Base-by-base conservation (phyloP, 2,329 filamentous ascomycete species). In the Thermoascus crustaceus region DNA sequence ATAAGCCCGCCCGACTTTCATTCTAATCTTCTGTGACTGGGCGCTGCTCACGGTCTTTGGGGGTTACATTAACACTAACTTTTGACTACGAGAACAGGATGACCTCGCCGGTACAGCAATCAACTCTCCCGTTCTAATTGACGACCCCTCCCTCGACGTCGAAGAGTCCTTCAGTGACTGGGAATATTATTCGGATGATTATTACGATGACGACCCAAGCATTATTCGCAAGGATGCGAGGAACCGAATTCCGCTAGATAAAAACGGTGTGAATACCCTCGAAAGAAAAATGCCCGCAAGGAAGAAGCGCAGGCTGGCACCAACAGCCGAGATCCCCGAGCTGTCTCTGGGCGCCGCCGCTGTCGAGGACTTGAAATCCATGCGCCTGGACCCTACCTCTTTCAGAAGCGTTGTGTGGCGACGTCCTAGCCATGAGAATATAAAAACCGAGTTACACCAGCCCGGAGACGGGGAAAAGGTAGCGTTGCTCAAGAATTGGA, bases 161-260 rank as follows among this genome's bases (percentile, higher is more conserved):
- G 52, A 58, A 34, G 62, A 65, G 8, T 59, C 56, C 30, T 63
- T 54, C 46, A 63, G 59, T 33, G 66, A 68, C 42, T 67, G 63
- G 61, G 63, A 66, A 30, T 64, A 66, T 18, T 57, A 64, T 29
- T 61, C 63, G 9, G 63, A 67, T 34, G 63, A 67, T 39, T 66
- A 64, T 44, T 59, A 62, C 38, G 63, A 67, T 27, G 61, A 65
- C 34, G 63, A 66, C 21, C 55, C 62, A 10, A 57, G 54, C 4
- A 50, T 55, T 21, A 46, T 54, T 6, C 47, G 44, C 14, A 35
- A 41, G 26, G 44, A 44, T 16, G 43, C 49, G 10, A 16, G 14
- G 4, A 25, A n/a, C 5, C 11, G 25, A 21, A 7, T 24, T 9
- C 16, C 31, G 7, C 19, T 10, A n/a, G 26, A 21, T 9, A 39